Base-by-base conservation (phyloP, 2,329 filamentous ascomycete species). In the Paecilomyces variotii region DNA sequence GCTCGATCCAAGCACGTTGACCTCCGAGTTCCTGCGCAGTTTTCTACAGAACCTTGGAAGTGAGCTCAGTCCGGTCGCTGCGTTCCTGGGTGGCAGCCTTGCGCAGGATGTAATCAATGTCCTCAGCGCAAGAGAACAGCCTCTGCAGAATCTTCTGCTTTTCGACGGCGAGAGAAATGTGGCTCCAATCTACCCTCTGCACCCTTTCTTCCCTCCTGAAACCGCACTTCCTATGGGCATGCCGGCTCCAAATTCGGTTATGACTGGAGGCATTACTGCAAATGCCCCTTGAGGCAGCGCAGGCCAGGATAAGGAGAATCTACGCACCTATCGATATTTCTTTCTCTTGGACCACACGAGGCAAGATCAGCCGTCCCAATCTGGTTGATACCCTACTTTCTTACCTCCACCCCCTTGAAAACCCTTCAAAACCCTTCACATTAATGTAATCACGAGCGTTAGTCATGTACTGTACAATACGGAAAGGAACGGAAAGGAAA, bases 61-160 rank as follows among this genome's bases (percentile, higher is more conserved):
- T 67, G 93, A 97, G 76, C 79, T 97, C 45, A 87, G 89, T 11
- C 91, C 94, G 6, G 90, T 96, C 7, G 87, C 90, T 0, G 92
- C 94, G 1, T 90, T 96, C 59, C 79, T 99, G 10, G 94, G 94
- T 54, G 94, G 92, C 9, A 86, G 92, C 72, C 82, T 99, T 14
- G 91, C 93, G 0, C 94, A 99, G 76, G 94, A 99, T 71, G 91
- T 96, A 56, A 97, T 99, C 76, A 97, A 97, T 68, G 92, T 97
- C 32, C 83, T 97, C 4, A 91, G 92, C 54, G 86, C 89, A 71
- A 86, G 89, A 49, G 91, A 97, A 76, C 94, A 97, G 74, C 94
- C 94, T 0, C 88, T 99, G 50, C 94, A 99, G 77, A 99, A 99
- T 73, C 85, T 96, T 72, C 83, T 96, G 55, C 79, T 97, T 24